A percentile compares a stretch with the other conserved stretches of the same genome.
These are phyloP conservation scores for Aphanomyces cochlioides DNA, from an alignment of 352 stramenopile species.

Conservation along the genomic window DNA sequence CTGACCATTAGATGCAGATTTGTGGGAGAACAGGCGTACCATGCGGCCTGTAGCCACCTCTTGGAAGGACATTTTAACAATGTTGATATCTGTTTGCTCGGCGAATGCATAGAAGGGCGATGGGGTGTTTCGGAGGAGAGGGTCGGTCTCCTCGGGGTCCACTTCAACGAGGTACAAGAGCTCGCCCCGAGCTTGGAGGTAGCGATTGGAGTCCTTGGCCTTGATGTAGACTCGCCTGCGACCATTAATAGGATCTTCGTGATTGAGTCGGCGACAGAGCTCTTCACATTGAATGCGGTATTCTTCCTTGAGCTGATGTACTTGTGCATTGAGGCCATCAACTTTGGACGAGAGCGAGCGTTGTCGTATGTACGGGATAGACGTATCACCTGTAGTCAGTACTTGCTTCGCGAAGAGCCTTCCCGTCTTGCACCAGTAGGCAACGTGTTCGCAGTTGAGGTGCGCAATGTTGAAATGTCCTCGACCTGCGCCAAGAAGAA, in stretches of 20 bases:
- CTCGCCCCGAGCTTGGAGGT: conserved; percentile 54
- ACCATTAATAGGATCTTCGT: background rate
- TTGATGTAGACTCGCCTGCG: conserved; percentile 56
- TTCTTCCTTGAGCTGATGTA: conserved; percentile 19
- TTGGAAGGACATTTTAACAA: conserved; percentile 47
- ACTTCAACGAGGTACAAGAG: conserved; percentile 53
- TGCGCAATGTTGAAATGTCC: conserved; percentile 68
- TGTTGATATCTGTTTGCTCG: conserved; percentile 51
- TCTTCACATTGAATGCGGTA: background rate
- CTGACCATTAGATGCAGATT: background rate
- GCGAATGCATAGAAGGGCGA: conserved; percentile 47
- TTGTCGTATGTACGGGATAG: conserved; percentile 12
- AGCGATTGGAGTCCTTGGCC: conserved; percentile 33
- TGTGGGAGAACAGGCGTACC: background rate
- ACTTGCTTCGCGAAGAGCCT: conserved; percentile 73
- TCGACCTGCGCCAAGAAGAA: conserved; percentile 57
- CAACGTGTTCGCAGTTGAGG: conserved; percentile 74
- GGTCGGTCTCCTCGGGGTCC: conserved; percentile 56
- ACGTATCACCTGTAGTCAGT: conserved; percentile 30
- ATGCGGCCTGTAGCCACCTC: conserved; percentile 39
- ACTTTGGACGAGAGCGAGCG: conserved; percentile 13
- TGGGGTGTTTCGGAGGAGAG: conserved; percentile 55
- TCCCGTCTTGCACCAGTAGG: conserved; percentile 72
- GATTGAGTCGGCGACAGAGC: conserved; percentile 2
- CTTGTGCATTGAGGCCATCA: background rate